Base-by-base conservation (phyloP, 129 eudicot species). In the Chrysanthemum makinoi region DNA sequence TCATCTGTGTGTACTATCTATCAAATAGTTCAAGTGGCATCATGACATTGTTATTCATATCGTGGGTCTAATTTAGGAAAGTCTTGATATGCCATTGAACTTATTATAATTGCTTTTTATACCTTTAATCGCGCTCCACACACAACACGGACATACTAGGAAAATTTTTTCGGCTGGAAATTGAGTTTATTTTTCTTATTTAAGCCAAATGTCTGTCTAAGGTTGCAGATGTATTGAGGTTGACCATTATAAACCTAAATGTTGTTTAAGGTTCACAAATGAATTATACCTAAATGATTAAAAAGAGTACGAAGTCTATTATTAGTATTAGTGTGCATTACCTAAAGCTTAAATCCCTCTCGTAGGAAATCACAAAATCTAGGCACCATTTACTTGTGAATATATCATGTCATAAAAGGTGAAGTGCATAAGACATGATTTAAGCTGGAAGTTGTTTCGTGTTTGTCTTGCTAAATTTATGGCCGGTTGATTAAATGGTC, bases 1-100 rank as follows among this genome's bases (percentile, higher is more conserved):
- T 64, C 63, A 53, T 62, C 59, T 60, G 2, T 20, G 22, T 77
- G 53, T 51, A 56, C 64, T 17, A 44, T 65, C 16, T 20, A 10
- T 19, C 22, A 10, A 65, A 48, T 65, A 50, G 50, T 66, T n/a
- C 4, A 14, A 19, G 52, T 72, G 50, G 47, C 39, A 2, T 30
- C 4, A 20, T 66, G 52, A 44, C 73, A 24, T 75, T 44, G 43
- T 53, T 28, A 24, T 70, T 55, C 9, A 70, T 70, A 12, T 56
- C 16, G 52, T 17, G 47, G 35, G 30, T 43, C 50, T 55, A 22
- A 54, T 43, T 26, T 48, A 65, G 5, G 60, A 51, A 50, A 11
- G 30, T 54, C 15, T 52, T 18, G 28, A 11, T 2, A 18, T 52
- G 6, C 9, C 66, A 11, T 43, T 39, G 33, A 69, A 30, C 3